A percentile compares a stretch with the other conserved stretches of the same genome.
phyloP scores from a whole-genome alignment of 768 basidiomycete genomes.

The Austroboletus festivus region DNA sequence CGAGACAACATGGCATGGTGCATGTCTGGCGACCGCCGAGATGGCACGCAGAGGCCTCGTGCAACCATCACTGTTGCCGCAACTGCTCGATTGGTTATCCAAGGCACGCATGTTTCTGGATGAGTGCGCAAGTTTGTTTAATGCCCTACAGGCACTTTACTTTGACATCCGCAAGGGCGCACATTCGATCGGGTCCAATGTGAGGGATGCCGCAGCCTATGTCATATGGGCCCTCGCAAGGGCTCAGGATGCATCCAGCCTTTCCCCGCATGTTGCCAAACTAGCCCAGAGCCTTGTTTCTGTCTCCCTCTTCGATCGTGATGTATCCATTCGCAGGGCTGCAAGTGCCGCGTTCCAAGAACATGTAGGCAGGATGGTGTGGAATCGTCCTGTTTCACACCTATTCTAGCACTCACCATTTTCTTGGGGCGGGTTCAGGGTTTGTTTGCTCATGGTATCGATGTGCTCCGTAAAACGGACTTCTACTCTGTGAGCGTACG shows the following conservation, averaged over 20 bases:
- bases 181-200: constrained; percentile 91
- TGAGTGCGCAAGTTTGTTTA: constrained; percentile 10
- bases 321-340: constrained; percentile 90
- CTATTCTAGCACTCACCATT: constrained; percentile 13
- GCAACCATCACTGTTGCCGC: constrained; percentile 49
- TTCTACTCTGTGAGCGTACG: constrained; percentile 91
- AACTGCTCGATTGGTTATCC: constrained; percentile 73
- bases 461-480: constrained; percentile 87
- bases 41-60: constrained; percentile 83
- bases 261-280: constrained; percentile 57
- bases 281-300: constrained; percentile 73
- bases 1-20: constrained; percentile 93
- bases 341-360: constrained; percentile 98
- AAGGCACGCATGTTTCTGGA: constrained; percentile 48
- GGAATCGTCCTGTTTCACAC: constrained; percentile 23
- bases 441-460: constrained; percentile 91
- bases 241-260: constrained; percentile 55
- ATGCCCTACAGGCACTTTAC: constrained; percentile 64
- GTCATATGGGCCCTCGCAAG: constrained; percentile 93
- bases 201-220: constrained; percentile 93
- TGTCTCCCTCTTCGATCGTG: constrained; percentile 86
- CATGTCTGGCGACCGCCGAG: constrained; percentile 89
- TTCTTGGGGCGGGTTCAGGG: constrained; percentile 48
- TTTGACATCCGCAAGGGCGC: constrained; percentile 91
- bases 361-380: constrained; percentile 88